Evolutionary conservation across 2,329 filamentous ascomycete species (phyloP), one percentile per base, ranked within the genome.

Genomic region (Elsinoe fawcettii): DNA sequence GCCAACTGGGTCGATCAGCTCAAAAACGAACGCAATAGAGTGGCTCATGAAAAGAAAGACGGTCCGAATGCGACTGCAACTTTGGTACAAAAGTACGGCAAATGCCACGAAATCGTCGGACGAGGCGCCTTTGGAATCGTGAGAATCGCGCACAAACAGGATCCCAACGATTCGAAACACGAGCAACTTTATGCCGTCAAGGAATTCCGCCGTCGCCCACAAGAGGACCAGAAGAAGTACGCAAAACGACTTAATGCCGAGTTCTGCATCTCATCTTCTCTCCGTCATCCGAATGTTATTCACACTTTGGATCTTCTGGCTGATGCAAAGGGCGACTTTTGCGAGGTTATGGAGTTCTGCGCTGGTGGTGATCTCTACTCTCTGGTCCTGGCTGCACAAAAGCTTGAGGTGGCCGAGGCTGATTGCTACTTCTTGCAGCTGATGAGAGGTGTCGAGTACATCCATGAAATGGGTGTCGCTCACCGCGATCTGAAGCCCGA

Each of bases 391-490:
- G 85, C 93, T 5, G 90, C 90, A 36, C 89, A 89, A 59, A 96
- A 96, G 72, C 84, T 99, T 18, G 91, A 93, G 70, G 89, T 95
- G 27, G 79, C 84, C 60, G 93, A 99, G 73, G 92, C 93, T 60
- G 93, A 99, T 71, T 99, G 93, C 74, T 95, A 93, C 72, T 99
- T 99, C 79, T 96, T 97, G 75, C 93, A 99, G 73, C 85, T 97
- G 73, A 97, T 99, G 92, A 88, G 93, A 58, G 93, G 93, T 61
- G 93, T 99, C 55, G 92, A 97, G 73, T 99, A 99, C 71, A 90
- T 99, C 77, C 93, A 99, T 73, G 92, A 97, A 70, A 99, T 97
- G 93, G 93, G 93, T 58, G 93, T 99, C 23, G 92, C 93, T 11
- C 93, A 99, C 71, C 88, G 93, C 61, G 93, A 99, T 67, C 76